Evolutionary conservation across 2,329 filamentous ascomycete species (phyloP), one percentile per base, ranked within the genome.

Genomic region (Lachnellula cervina): DNA sequence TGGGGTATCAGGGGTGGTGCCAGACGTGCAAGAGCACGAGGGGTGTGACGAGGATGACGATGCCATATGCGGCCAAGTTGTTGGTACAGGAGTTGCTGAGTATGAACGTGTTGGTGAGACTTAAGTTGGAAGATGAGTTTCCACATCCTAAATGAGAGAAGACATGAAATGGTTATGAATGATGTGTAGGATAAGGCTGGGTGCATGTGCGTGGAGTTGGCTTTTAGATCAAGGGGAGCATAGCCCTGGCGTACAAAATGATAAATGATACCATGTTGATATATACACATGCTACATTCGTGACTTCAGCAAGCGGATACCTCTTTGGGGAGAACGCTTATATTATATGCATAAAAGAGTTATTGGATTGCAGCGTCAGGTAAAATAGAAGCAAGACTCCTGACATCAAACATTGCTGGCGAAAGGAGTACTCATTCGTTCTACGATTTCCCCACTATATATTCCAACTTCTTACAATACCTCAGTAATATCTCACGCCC

Each of bases 21-120:
- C 89, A 95, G 74, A 91, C 89, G 4, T 99, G 94, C 74, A 86
- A 90, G 76, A 90, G 85, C 64, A 92, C 89, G 40, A 82, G 88
- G 55, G 85, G 88, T 32, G 90, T 99, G 25, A 87, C 90, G 16
- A 87, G 88, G 72, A 96, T 99, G 88, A 93, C 87, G 35, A 95
- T 99, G 81, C 94, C 94, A 35, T 99, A 99, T 73, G 94, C 94
- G 17, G 94, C 94, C 0, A 97, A 99, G 80, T 75, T 99, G 69
- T 76, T 99, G 54, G 90, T 97, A 49, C 94, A 99, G 76, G 94
- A 99, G 75, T 74, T 99, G 67, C 87, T 96, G 69, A 96, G 90
- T 72, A 99, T 99, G 94, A 99, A 99, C 72, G 90, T 99, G n/a
- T 89, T 92, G 59, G 93, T 96, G 57, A 81, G 89, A 56, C 77